A percentile compares a stretch with the other conserved stretches of the same genome.
These are phyloP conservation scores for Echeveria elegans DNA, from an alignment of 164 flowering plant genomes.

Conservation along the genomic window DNA sequence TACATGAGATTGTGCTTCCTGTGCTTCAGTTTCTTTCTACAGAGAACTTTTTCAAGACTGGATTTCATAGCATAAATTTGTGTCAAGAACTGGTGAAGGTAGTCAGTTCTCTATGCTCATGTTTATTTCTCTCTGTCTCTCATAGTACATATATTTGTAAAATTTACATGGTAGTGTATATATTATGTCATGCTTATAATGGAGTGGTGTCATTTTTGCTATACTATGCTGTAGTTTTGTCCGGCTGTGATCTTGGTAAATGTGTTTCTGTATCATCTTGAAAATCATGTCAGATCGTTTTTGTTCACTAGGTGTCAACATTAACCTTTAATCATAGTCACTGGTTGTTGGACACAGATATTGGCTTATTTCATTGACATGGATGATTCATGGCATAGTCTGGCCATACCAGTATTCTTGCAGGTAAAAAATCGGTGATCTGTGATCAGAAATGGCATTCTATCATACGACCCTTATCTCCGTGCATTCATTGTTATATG, in stretches of 20 bases:
- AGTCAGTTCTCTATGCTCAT: slow-evolving; percentile 1
- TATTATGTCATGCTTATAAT: neutral
- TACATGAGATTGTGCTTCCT: slow-evolving; percentile 47
- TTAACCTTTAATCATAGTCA: neutral
- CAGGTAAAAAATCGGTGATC: slow-evolving; percentile 54
- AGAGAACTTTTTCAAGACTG: slow-evolving; percentile 39
- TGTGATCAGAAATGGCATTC: neutral
- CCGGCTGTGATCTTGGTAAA: neutral
- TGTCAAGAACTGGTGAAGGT: slow-evolving; percentile 85
- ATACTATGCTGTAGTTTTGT: neutral
- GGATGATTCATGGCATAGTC: slow-evolving; percentile 51
- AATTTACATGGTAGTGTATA: neutral
- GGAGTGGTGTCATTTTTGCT: neutral
- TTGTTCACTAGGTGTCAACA: neutral
- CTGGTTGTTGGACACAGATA: slow-evolving; percentile 38
- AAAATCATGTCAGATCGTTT: neutral
- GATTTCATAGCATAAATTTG: slow-evolving; percentile 42
- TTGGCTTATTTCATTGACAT: slow-evolving; percentile 38
- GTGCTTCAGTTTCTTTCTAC: slow-evolving; percentile 61
- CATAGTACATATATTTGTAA: neutral
- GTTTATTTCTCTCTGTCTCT: neutral
- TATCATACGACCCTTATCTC: neutral
- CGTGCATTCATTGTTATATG: neutral
- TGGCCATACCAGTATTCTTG: slow-evolving; percentile 42
- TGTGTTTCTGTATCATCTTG: neutral